These are phyloP conservation scores for Tympanopsis confertula DNA, from an alignment of 2,329 filamentous ascomycete genomes.

Conservation along the genomic window DNA sequence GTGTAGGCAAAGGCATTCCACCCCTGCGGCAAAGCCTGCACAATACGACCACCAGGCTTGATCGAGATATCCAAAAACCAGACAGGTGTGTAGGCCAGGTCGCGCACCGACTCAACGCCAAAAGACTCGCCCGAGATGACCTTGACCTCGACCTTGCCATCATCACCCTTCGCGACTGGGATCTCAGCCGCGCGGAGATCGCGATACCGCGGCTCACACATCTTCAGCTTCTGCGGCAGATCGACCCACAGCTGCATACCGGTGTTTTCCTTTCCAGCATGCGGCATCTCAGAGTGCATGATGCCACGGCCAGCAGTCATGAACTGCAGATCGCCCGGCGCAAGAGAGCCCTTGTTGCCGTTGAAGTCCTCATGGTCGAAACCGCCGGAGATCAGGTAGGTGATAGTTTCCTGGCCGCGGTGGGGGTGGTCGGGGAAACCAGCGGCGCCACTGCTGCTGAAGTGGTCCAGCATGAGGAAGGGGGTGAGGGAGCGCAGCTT, in stretches of 20 bases:
- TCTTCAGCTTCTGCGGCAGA: slow-evolving; percentile 69
- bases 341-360: slow-evolving; percentile 72
- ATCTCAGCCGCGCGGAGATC: slow-evolving; percentile 74
- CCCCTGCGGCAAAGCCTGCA: slow-evolving; percentile 62
- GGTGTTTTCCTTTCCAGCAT: slow-evolving; percentile 64
- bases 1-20: slow-evolving; percentile 91
- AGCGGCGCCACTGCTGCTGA: slow-evolving; percentile 65
- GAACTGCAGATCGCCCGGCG: slow-evolving; percentile 85
- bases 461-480: slow-evolving; percentile 95
- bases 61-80: slow-evolving; percentile 83
- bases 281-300: slow-evolving; percentile 92
- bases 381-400: slow-evolving; percentile 74
- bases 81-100: slow-evolving; percentile 92
- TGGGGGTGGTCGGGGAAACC: slow-evolving; percentile 85
- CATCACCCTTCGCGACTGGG: slow-evolving; percentile 59
- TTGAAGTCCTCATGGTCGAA: slow-evolving; percentile 90
- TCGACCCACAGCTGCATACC: slow-evolving; percentile 96
- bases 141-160: slow-evolving; percentile 68
- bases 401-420: slow-evolving; percentile 69
- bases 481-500: slow-evolving; percentile 77
- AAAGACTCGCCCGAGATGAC: slow-evolving; percentile 80
- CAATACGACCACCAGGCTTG: slow-evolving; percentile 65
- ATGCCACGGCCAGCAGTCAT: slow-evolving; percentile 92
- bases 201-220: slow-evolving; percentile 82
- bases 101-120: slow-evolving; percentile 75